Evolutionary conservation across 2,329 filamentous ascomycete genomes (phyloP), one percentile per base, ranked within the genome.

Genomic region (Claviceps capensis): DNA sequence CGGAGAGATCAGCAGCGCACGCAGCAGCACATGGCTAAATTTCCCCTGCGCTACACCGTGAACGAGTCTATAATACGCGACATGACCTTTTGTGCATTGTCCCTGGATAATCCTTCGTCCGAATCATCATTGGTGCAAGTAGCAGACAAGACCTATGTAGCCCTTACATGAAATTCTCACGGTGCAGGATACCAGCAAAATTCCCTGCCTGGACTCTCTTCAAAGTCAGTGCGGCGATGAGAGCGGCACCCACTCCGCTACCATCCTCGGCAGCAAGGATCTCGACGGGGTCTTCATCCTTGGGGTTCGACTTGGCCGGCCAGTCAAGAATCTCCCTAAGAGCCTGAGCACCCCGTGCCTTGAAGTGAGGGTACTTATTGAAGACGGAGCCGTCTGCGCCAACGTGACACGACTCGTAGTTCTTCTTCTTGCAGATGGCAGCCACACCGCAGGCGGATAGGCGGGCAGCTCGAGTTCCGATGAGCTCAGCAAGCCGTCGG

Each of bases 341-440:
- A 30, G 93, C 93, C 67, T 84, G 77, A 14, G 93, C 91, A 52
- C 91, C 90, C 51, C 93, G 85, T 53, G 83, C 81, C 77, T 96
- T 96, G 80, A 98, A 98, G 72, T 95, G 86, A 13, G 93, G 93
- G 72, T 98, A 98, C 69, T 97, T 97, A 78, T 95, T 96, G 75
- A 98, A 98, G 51, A 98, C 91, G 17, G 88, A 95, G 40, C 93
- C 93, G 65, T 98, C 93, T 49, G 93, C 93, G 61, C 93, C 93
- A 43, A 98, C 93, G 68, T 97, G 93, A 73, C 88, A 95, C 40
- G 79, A 78, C 63, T 85, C 72, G 69, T 90, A 91, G 59, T 81
- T 79, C 79, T 96, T 97, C 83, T 97, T 97, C 73, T 85, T 94
- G 78, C 86, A 89, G 64, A 98, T 96, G 53, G 91, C 93, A 13